Conservation (phyloP, 169 alveolate species). For the Eimeria tenella region DNA sequence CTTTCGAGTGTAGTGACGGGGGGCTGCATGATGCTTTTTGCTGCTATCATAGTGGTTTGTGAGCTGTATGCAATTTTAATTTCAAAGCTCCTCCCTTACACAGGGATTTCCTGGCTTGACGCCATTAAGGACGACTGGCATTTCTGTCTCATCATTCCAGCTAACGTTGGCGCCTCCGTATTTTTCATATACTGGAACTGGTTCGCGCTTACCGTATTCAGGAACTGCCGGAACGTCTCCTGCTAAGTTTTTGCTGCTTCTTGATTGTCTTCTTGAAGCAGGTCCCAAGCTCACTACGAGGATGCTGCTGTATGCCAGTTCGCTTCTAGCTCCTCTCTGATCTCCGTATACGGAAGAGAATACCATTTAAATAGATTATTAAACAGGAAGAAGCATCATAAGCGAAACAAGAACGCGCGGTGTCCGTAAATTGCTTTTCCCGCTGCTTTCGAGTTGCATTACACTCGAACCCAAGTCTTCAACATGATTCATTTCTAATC, state of each 20-base stretch:
- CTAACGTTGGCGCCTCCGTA: background rate
- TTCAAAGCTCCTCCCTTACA: constrained; percentile 13
- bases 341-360: background rate
- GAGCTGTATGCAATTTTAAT: constrained; percentile 4
- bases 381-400: no score
- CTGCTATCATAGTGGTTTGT: background rate
- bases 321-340: background rate
- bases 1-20: background rate
- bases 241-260: background rate
- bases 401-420: background rate
- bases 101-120: constrained; percentile 41
- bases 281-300: background rate
- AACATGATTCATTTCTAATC: no score
- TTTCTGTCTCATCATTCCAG: background rate
- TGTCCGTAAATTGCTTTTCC: background rate
- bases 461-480: no score
- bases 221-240: background rate
- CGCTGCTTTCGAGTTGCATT: no score
- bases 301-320: background rate
- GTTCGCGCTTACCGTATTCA: background rate
- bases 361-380: background rate
- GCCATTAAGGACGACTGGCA: background rate
- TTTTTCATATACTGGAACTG: constrained; percentile 28
- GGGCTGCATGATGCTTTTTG: background rate
- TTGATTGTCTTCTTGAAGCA: background rate